Evolutionary conservation across 345 rosid genomes (phyloP).

Genomic region (Ceriops zippeliana): DNA sequence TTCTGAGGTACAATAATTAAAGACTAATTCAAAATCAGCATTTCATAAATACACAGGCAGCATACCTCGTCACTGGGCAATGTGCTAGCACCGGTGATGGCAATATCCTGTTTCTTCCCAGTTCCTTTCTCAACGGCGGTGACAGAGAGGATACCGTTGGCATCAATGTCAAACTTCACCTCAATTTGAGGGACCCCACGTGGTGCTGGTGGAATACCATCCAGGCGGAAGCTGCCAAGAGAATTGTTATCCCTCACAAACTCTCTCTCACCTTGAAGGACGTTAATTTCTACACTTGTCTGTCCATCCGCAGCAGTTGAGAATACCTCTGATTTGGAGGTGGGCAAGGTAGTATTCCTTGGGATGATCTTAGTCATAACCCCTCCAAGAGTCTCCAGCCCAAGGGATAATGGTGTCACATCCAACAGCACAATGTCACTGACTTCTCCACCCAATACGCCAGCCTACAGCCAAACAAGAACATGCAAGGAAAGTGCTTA

Average conservation of each 20-base stretch:
- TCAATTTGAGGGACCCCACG: constrained; percentile 95
- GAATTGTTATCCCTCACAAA: constrained; percentile 95
- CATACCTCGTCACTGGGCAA: constrained; percentile 90
- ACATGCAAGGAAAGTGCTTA: neutral
- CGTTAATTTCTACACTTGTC: constrained; percentile 97
- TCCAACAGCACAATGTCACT: constrained; percentile 92
- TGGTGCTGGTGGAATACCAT: constrained; percentile 83
- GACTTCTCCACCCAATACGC: constrained; percentile 92
- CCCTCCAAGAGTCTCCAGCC: constrained; percentile 95
- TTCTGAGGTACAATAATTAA: too few species aligned
- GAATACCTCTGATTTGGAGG: constrained; percentile 97
- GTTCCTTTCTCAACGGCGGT: constrained; percentile 86
- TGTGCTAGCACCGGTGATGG: constrained; percentile 94
- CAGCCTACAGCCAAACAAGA: constrained; percentile 50
- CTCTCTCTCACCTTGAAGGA: constrained; percentile 96
- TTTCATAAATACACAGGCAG: neutral
- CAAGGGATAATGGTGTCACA: constrained; percentile 82
- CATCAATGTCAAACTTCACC: constrained; percentile 93
- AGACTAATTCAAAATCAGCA: too few species aligned
- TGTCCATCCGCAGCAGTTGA: constrained; percentile 99
- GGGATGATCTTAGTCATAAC: constrained; percentile 98
- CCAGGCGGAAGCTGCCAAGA: constrained; percentile 67
- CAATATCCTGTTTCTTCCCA: constrained; percentile 91
- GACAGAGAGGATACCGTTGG: constrained; percentile 89
- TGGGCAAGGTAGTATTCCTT: constrained; percentile 88